Conservation (phyloP, 257 asterid species). For the Przewalskia tangutica region DNA sequence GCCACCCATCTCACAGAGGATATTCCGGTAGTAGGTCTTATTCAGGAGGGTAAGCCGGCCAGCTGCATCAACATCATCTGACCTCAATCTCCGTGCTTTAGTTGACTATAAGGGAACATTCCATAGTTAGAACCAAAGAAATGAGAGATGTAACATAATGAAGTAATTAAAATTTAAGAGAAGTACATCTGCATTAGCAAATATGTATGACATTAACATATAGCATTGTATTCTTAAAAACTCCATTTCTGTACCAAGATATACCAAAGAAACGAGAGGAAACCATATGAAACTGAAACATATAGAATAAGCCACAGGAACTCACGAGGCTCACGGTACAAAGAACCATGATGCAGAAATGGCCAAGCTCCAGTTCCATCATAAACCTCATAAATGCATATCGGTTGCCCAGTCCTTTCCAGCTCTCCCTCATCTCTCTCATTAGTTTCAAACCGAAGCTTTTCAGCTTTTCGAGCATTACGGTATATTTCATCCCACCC, state of each 20-base stretch:
- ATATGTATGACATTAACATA: not conserved
- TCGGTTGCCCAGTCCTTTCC: conserved; percentile 92
- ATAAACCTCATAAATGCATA: conserved; percentile 92
- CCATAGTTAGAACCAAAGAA: conserved; percentile 5
- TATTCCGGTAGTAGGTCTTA: conserved; percentile 62
- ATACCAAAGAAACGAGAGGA: not conserved
- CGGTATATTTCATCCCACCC: conserved; percentile 91
- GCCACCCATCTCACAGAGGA: conserved; percentile 95
- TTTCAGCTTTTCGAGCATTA: conserved; percentile 87
- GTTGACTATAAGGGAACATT: conserved; percentile 44
- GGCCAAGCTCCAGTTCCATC: conserved; percentile 95
- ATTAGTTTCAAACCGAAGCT: conserved; percentile 74
- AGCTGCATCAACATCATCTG: conserved; percentile 97
- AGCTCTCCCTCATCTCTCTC: conserved; percentile 99
- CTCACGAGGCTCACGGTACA: conserved; percentile 96
- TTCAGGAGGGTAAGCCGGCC: conserved; percentile 74
- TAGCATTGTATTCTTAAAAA: not conserved
- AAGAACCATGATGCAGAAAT: conserved; percentile 92
- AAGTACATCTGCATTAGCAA: not conserved
- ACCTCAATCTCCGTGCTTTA: conserved; percentile 53
- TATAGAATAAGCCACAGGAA: conserved; percentile 9
- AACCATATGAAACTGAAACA: not conserved
- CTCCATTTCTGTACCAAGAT: not conserved
- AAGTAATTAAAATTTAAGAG: not conserved
- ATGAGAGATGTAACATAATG: not conserved